Base-by-base conservation (phyloP, 306 rosid genomes). In the Acacia melanoxylon region DNA sequence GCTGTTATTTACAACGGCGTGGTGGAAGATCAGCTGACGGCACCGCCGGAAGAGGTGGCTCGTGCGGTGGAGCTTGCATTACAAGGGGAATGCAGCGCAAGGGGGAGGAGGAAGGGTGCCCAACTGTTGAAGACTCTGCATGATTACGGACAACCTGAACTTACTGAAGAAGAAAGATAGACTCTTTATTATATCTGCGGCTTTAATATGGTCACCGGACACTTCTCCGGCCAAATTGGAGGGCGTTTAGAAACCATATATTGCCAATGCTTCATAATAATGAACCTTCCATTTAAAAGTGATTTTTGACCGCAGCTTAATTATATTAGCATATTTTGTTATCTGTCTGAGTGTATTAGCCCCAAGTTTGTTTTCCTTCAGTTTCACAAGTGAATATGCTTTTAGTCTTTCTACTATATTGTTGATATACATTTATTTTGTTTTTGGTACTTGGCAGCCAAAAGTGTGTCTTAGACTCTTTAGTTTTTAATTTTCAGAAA, bases 41-140 rank as follows among this genome's bases (percentile, higher is more conserved):
- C 98, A 1, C 98, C 99, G 16, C 89, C 98, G 0, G 98, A 93
- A 69, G 98, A 92, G 84, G 97, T 95, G 94, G 99, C 94, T 86
- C 95, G 98, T 86, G 99, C 97, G 2, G 97, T 95, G 49, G 94
- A 84, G 40, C 85, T 95, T 13, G 98, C 98, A 0, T 86, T 95
- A 68, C 88, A 89, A 72, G 97, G 94, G 2, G 95, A 91, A 58
- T 91, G 99, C 62, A 93, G 93, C 81, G 91, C 86, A 0, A 84
- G 98, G 41, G 99, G 95, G 7, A 89, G 86, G 75, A 88, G 99
- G 79, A 95, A 95, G 77, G 99, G 97, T 19, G 83, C 82, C 13
- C 94, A 88, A 73, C 84, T 95, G 31, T 78, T 95, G 85, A 91
- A 83, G 89, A 84, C 85, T 5, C 91, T 91, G 68, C 44, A 72